Evolutionary conservation across 768 basidiomycete genomes (phyloP), one percentile per base, ranked within the genome.

Genomic region (Calocera cornea): DNA sequence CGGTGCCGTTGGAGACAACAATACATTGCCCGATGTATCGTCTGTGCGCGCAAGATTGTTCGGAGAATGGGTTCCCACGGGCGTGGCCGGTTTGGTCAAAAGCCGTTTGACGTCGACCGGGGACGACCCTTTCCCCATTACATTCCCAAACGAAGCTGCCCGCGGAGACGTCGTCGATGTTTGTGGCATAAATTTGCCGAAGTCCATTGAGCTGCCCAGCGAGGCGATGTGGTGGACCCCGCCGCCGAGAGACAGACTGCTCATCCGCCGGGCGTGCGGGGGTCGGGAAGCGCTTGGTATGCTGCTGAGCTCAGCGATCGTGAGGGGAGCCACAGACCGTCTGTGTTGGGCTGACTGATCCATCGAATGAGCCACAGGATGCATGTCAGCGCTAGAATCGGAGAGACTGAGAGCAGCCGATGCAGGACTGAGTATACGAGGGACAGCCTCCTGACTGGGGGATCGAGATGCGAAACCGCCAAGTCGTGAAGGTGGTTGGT

Each of bases 101-200:
- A 60, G 31, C 14, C 54, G 54, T 27, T 60, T 60, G 5, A 60
- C 54, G 31, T 60, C 54, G 5, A 60, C 54, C 5, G 54, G 54
- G 5, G 54, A 60, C 2, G 54, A 3, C 24, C 14, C 31, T 33
- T 33, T 60, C 7, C 54, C 31, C 2, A 60, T 16, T 60, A 27
- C 14, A 60, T 60, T 60, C 19, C 19, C 24, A 33, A 60, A 60
- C 54, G 54, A 29, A 2, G 54, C 54, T 5, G 54, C 11, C 7
- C 54, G 54, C 11, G 54, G 54, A 7, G 54, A 60, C 10, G 54
- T 60, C 22, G 54, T 60, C 16, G 19, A 19, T 60, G 54, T 60
- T 33, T 60, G 54, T 29, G 54, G 54, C 54, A 60, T 60, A 27
- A 60, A 60, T 60, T 60, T 60, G 19, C 54, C 54, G 19, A 60